Percentiles rank a stretch among this genome's conserved stretches.
phyloP scores from a whole-genome alignment of 352 stramenopile species.

The Phytopythium cucurbitacearum region DNA sequence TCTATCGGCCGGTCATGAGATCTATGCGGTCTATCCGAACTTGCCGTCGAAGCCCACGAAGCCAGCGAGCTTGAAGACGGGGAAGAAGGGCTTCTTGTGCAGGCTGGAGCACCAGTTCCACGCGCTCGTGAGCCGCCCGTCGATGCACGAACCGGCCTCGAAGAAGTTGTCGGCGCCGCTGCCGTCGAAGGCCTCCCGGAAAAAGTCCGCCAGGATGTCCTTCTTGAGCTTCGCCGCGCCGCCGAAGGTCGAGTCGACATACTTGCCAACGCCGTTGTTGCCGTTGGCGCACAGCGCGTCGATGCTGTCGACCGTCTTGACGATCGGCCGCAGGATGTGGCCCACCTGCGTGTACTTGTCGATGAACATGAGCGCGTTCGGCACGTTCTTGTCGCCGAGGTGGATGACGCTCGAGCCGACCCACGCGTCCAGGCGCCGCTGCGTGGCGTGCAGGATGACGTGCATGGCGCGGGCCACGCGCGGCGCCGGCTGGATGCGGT shows the following conservation, averaged over 20 bases:
- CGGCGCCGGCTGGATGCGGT: conserved; percentile 93
- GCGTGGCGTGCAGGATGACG: conserved; percentile 85
- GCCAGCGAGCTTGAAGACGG: conserved; percentile 95
- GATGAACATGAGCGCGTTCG: conserved; percentile 98
- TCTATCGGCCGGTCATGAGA: not conserved
- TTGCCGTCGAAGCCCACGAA: conserved; percentile 97
- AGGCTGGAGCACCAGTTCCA: conserved; percentile 98
- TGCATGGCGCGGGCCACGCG: conserved; percentile 94
- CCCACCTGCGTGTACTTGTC: conserved; percentile 97
- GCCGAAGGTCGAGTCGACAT: conserved; percentile 82
- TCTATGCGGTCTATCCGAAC: conserved; percentile 57
- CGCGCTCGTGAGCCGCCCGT: conserved; percentile 94
- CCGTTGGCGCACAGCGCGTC: conserved; percentile 45
- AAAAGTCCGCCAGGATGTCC: conserved; percentile 95
- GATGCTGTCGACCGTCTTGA: conserved; percentile 81
- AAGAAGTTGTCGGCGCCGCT: conserved; percentile 95
- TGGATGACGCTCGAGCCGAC: conserved; percentile 95
- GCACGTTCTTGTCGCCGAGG: conserved; percentile 97
- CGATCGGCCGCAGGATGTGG: conserved; percentile 84
- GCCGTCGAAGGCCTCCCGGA: conserved; percentile 94
- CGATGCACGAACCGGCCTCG: conserved; percentile 94
- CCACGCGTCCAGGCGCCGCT: conserved; percentile 79
- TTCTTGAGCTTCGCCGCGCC: conserved; percentile 78
- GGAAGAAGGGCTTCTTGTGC: conserved; percentile 92
- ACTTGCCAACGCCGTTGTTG: conserved; percentile 44